Evolutionary conservation across 495 filamentous ascomycete species (phyloP), one percentile per base, ranked within the genome.

Genomic region (Schizothecium vesticola): DNA sequence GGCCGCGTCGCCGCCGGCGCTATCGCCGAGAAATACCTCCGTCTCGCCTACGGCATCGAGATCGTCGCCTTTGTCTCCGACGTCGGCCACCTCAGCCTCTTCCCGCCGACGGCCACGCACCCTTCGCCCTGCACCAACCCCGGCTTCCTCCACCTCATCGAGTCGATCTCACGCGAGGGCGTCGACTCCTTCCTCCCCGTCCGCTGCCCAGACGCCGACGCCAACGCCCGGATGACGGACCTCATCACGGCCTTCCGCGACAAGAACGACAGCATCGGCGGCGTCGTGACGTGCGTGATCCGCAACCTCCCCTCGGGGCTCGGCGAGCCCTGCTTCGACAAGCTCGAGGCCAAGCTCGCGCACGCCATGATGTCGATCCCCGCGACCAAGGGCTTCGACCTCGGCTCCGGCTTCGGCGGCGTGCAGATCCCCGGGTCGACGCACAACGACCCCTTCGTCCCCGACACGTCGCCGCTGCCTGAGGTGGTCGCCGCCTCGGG

Each of bases 311-410:
- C 95, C 21, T 85, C 86, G 62, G 96, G 95, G 1, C 85, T 99
- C 3, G 95, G 95, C 55, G 95, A 99, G 83, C 95, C 95, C 8
- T 91, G 88, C 78, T 99, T 99, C 80, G 93, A 97, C 77, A 98
- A 98, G 82, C 85, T 99, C 33, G 95, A 99, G 80, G 95, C 95
- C 23, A 89, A 88, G 79, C 87, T 99, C 28, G 96, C 89, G 36
- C 95, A 98, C 73, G 95, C 93, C 28, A 98, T 99, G 95, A 88
- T 99, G 71, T 93, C 89, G 78, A 96, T 99, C 76, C 96, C 95
- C 12, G 95, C 95, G 7, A 97, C 94, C 24, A 99, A 99, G 79
- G 94, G 91, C 63, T 98, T 99, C 79, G 94, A 98, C 74, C 90
- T 99, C 73, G 95, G 96, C 62, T 96, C 92, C 63, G 95, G 95